Percentiles rank a stretch among this genome's conserved stretches.
Evolutionary conservation across 768 basidiomycete species (phyloP).

Genomic region (Cubamyces sp.): DNA sequence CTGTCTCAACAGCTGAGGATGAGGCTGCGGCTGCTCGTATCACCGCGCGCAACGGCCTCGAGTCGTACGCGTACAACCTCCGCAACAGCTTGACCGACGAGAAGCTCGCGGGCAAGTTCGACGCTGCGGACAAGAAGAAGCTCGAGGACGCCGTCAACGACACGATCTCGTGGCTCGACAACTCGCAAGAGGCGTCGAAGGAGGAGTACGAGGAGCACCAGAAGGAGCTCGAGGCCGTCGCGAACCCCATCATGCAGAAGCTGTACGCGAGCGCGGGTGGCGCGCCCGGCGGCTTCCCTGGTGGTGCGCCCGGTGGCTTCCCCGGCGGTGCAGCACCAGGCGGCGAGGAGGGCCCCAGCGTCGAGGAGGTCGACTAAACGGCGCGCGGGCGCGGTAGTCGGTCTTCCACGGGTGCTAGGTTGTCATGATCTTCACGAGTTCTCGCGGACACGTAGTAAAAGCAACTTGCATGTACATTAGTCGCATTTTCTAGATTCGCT

Average conservation of each 20-base stretch:
- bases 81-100: slow-evolving; percentile 87
- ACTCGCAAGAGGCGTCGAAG: slow-evolving; percentile 87
- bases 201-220: slow-evolving; percentile 93
- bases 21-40: slow-evolving; percentile 86
- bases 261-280: slow-evolving; percentile 67
- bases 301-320: slow-evolving; percentile 71
- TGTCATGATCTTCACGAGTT: slow-evolving; percentile 19
- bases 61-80: slow-evolving; percentile 95
- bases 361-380: slow-evolving; percentile 86
- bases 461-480: slow-evolving; percentile 23
- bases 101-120: slow-evolving; percentile 87
- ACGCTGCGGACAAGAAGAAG: slow-evolving; percentile 82
- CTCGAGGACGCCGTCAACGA: slow-evolving; percentile 83
- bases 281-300: slow-evolving; percentile 54
- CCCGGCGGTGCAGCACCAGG: slow-evolving; percentile 62
- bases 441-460: slow-evolving; percentile 24
- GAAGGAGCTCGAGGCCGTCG: slow-evolving; percentile 88
- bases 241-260: slow-evolving; percentile 72
- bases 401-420: slow-evolving; percentile 8
- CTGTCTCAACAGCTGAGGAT: slow-evolving; percentile 67
- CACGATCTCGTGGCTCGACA: slow-evolving; percentile 83
- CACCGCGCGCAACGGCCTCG: slow-evolving; percentile 86
- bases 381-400: slow-evolving; percentile 12
- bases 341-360: slow-evolving; percentile 83
- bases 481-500: slow-evolving; percentile 20